Percentiles rank a stretch among this genome's conserved stretches.
Conservation (phyloP, 305 asterid species). For the Plantago lanceolata region DNA sequence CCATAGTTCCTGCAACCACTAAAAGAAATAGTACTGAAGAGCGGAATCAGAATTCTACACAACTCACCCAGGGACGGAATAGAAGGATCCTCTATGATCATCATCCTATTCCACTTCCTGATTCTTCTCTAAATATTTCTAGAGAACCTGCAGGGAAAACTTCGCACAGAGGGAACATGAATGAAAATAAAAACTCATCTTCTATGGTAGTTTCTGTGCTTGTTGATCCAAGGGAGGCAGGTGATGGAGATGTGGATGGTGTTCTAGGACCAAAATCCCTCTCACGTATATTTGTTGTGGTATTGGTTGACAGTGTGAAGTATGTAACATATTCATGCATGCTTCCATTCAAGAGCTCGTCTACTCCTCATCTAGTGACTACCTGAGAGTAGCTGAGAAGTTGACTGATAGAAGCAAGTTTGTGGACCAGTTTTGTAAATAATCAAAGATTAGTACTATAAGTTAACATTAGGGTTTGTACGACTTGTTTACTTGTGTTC, state of each 20-base stretch:
- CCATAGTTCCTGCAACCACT: constrained; percentile 49
- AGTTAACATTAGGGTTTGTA: not conserved
- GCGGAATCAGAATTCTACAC: constrained; percentile 43
- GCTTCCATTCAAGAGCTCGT: constrained; percentile 68
- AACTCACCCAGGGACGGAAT: constrained; percentile 38
- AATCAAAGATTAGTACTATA: not conserved
- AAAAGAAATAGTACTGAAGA: constrained; percentile 40
- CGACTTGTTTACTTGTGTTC: constrained; percentile 3
- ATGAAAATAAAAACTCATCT: constrained; percentile 32
- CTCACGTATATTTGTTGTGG: constrained; percentile 75
- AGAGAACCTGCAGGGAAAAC: constrained; percentile 31
- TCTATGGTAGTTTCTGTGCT: constrained; percentile 90
- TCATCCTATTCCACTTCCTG: constrained; percentile 53
- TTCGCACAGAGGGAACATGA: constrained; percentile 41
- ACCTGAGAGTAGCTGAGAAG: constrained; percentile 28
- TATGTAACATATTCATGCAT: constrained; percentile 86
- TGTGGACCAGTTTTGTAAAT: constrained; percentile 31
- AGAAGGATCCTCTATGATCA: constrained; percentile 64
- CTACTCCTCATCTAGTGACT: constrained; percentile 53
- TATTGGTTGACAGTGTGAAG: constrained; percentile 75
- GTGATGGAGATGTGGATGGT: constrained; percentile 55
- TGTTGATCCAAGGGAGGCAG: constrained; percentile 78
- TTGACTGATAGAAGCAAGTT: not conserved
- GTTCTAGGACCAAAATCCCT: constrained; percentile 64
- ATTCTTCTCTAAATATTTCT: constrained; percentile 49